These are phyloP conservation scores for Neurospora sp. DNA, from an alignment of 495 filamentous ascomycete species.

Conservation along the genomic window DNA sequence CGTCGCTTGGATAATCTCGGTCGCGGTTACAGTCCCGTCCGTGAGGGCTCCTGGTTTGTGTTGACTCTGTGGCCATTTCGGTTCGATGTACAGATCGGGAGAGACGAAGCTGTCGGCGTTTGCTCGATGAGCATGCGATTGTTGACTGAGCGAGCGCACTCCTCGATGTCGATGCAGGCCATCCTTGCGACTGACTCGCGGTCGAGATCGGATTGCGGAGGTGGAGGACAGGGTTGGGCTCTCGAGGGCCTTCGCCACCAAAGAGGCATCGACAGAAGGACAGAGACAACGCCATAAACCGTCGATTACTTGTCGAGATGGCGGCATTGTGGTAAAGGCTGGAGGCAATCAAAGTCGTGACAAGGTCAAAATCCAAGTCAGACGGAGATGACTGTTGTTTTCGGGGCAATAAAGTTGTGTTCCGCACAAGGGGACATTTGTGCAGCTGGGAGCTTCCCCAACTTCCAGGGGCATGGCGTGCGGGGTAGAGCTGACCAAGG, in stretches of 20 bases:
- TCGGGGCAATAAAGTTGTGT: neutral
- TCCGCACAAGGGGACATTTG: neutral
- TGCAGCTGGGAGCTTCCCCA: neutral
- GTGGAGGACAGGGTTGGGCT: neutral
- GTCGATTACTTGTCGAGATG: constrained; percentile 44
- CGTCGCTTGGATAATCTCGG: neutral
- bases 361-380: neutral
- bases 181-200: neutral
- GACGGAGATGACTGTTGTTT: neutral
- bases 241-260: constrained; percentile 16
- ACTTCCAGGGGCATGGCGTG: neutral
- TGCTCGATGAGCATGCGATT: neutral
- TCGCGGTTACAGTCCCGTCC: neutral
- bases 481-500: neutral
- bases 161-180: neutral
- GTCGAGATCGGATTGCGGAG: neutral
- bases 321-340: neutral
- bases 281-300: constrained; percentile 60
- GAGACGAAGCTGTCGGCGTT: neutral
- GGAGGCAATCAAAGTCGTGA: neutral
- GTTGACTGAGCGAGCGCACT: neutral
- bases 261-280: constrained; percentile 40
- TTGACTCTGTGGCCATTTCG: neutral
- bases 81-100: neutral
- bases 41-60: neutral